Evolutionary conservation across 768 basidiomycete species (phyloP).

Genomic region (Kwoniella dejecticola): DNA sequence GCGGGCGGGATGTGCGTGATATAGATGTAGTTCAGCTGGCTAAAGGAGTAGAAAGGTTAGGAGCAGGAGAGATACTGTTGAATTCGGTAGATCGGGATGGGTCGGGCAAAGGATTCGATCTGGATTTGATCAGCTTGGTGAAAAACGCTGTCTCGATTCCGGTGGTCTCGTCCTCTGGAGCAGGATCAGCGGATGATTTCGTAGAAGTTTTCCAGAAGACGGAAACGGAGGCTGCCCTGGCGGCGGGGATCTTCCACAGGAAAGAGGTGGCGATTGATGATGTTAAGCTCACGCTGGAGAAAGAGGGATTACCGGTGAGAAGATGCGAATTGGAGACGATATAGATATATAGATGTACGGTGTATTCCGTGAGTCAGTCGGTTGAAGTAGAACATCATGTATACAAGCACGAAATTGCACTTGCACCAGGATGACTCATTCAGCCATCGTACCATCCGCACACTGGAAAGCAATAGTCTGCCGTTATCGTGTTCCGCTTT

Average conservation of each 20-base stretch:
- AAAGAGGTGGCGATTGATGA: conserved; percentile 78
- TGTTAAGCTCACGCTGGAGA: conserved; percentile 65
- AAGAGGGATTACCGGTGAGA: conserved; percentile 41
- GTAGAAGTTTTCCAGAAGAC: conserved; percentile 80
- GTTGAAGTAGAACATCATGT: too few species aligned
- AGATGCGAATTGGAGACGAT: conserved; percentile 13
- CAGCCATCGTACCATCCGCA: too few species aligned
- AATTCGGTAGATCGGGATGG: conserved; percentile 98
- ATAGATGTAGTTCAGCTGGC: conserved; percentile 91
- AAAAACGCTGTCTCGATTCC: conserved; percentile 79
- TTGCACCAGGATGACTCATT: too few species aligned
- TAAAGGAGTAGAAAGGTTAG: conserved; percentile 81
- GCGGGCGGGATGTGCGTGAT: conserved; percentile 79
- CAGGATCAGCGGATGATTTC: conserved; percentile 80
- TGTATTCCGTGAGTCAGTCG: too few species aligned
- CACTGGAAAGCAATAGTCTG: too few species aligned
- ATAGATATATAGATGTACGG: not conserved
- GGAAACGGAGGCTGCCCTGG: conserved; percentile 83
- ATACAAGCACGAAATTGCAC: too few species aligned
- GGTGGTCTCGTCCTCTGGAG: conserved; percentile 92
- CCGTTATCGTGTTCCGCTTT: too few species aligned
- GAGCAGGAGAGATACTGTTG: conserved; percentile 90
- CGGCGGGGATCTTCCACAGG: conserved; percentile 96
- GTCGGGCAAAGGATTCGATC: conserved; percentile 86
- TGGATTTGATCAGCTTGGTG: conserved; percentile 75